Conservation (phyloP, 2,329 filamentous ascomycete species). For the Fusarium kyushuense region DNA sequence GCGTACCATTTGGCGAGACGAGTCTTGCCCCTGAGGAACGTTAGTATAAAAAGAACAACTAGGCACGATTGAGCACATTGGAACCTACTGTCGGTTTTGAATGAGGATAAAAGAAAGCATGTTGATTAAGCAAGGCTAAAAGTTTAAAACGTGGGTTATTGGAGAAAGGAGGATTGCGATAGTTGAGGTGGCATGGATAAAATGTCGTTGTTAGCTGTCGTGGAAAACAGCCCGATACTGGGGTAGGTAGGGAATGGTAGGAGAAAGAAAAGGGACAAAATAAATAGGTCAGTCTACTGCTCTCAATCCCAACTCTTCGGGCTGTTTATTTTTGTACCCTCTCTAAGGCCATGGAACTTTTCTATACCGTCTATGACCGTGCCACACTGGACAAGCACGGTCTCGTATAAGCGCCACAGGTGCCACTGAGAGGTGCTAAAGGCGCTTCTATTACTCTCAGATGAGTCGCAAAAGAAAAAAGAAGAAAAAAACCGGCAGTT, state of each 20-base stretch:
- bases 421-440: no score
- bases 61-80: neutral
- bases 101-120: constrained; percentile 91
- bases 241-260: constrained; percentile 20
- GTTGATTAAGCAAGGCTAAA: constrained; percentile 13
- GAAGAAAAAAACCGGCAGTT: no score
- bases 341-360: no score
- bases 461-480: no score
- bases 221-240: constrained; percentile 23
- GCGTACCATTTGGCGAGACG: constrained; percentile 99
- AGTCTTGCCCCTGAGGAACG: constrained; percentile 84
- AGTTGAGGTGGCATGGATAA: constrained; percentile 36
- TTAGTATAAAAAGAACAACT: neutral
- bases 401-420: no score
- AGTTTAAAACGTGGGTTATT: constrained; percentile 11
- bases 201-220: constrained; percentile 33
- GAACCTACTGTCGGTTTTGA: constrained; percentile 84
- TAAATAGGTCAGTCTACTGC: no score
- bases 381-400: no score
- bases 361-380: no score
- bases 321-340: no score
- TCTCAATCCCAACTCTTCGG: no score
- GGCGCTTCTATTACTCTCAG: no score
- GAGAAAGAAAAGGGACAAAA: no score
- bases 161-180: constrained; percentile 22